These are phyloP conservation scores for Yarrowia hollandica DNA, from an alignment of 805 yeast species.

Conservation along the genomic window DNA sequence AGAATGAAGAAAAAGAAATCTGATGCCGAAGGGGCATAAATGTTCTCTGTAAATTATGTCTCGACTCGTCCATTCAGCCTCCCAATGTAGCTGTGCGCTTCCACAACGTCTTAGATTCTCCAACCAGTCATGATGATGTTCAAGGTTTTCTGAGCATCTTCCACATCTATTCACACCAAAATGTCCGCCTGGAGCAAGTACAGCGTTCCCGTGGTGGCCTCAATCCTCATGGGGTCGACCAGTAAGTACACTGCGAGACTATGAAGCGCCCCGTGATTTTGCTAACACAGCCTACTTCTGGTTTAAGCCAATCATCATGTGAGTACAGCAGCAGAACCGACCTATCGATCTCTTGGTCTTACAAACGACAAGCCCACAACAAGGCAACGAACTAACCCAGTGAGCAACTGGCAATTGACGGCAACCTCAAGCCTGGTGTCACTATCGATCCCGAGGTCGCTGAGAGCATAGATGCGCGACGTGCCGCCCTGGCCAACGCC, in stretches of 20 bases:
- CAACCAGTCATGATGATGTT: not conserved
- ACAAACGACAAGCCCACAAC: not conserved
- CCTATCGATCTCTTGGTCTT: not conserved
- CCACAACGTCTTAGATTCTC: not conserved
- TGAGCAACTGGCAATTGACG: constrained; percentile 27
- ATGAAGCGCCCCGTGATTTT: not conserved
- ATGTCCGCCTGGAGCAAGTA: constrained; percentile 18
- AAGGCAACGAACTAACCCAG: not conserved
- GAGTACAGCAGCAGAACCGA: constrained; percentile 3
- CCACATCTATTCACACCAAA: not conserved
- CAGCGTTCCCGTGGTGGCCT: constrained; percentile 23
- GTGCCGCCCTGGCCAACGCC: constrained; percentile 7
- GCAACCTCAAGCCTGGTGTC: constrained; percentile 27
- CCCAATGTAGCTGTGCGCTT: too few relatives aligned
- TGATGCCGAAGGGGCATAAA: too few relatives aligned
- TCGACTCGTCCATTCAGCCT: too few relatives aligned
- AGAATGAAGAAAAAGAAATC: too few relatives aligned
- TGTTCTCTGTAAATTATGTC: too few relatives aligned
- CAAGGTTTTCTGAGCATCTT: constrained; percentile 3
- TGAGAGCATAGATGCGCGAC: constrained; percentile 14
- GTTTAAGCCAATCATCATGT: constrained; percentile 29
- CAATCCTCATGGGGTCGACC: constrained; percentile 18
- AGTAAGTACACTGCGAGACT: not conserved
- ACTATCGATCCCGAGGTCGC: constrained; percentile 25
- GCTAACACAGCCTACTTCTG: constrained; percentile 29